Conservation (phyloP, 2,329 filamentous ascomycete genomes). For the Trichoderma semiorbis region DNA sequence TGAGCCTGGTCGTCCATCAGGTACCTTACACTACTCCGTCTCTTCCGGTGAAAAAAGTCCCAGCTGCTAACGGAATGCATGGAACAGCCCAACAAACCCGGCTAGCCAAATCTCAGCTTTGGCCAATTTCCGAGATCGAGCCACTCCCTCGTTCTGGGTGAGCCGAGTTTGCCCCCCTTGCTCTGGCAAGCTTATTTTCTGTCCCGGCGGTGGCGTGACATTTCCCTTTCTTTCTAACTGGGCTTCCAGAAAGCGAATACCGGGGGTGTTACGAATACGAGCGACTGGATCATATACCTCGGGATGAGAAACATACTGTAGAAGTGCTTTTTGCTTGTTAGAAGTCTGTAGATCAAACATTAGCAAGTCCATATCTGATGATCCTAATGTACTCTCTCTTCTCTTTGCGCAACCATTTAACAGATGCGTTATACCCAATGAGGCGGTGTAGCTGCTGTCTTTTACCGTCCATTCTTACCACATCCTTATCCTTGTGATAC, state of each 20-base stretch:
- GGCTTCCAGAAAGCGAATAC: not conserved
- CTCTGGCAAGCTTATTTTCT: not conserved
- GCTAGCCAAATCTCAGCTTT: not conserved
- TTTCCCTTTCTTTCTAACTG: not conserved
- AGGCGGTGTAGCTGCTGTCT: not conserved
- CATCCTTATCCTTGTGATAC: not conserved
- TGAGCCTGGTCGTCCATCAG: not conserved
- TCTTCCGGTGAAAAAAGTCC: not conserved
- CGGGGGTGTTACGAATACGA: slow-evolving; percentile 2
- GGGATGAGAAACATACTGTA: not conserved
- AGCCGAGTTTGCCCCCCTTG: not conserved
- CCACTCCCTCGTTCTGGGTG: not conserved
- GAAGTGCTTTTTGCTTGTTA: not conserved
- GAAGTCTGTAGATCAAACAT: not conserved
- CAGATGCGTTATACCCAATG: not conserved
- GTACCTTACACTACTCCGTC: not conserved
- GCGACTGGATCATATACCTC: not conserved
- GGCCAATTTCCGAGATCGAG: slow-evolving; percentile 1
- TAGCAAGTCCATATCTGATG: not conserved
- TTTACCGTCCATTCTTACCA: not conserved
- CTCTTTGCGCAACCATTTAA: not conserved
- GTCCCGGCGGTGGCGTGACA: not conserved
- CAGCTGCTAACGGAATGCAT: not conserved
- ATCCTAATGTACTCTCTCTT: not conserved
- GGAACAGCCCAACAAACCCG: not conserved